A percentile compares a stretch with the other conserved stretches of the same genome.
Conservation (phyloP, 148 eudicot species). For the Amaranthus palmeri region DNA sequence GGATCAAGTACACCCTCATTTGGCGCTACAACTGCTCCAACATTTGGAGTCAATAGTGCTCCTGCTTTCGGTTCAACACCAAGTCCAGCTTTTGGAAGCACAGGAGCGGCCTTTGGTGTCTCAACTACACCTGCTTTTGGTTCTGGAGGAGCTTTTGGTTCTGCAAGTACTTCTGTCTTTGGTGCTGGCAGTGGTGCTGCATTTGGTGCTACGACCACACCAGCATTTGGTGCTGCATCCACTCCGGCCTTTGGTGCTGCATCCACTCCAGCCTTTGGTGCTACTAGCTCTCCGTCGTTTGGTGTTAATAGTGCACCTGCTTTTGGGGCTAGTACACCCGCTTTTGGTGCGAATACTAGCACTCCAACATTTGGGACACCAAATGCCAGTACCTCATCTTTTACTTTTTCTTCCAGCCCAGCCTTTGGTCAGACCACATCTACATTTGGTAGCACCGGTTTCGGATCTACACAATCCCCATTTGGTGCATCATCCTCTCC, state of each 20-base stretch:
- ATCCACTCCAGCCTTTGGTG: conserved; percentile 45
- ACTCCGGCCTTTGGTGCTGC: conserved; percentile 45
- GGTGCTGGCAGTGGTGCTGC: conserved; percentile 52
- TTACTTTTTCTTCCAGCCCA: conserved; percentile 37
- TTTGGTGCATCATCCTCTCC: conserved; percentile 62
- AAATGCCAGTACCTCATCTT: conserved; percentile 30
- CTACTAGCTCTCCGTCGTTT: conserved; percentile 41
- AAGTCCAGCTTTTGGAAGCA: conserved; percentile 43
- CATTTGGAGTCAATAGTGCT: conserved; percentile 47
- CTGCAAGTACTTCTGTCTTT: conserved; percentile 49
- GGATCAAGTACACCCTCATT: conserved; percentile 61
- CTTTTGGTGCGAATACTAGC: conserved; percentile 11
- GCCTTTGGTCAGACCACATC: conserved; percentile 50
- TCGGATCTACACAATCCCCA: conserved; percentile 48
- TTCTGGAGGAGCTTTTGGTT: conserved; percentile 57
- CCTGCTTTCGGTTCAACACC: conserved; percentile 43
- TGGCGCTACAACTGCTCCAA: conserved; percentile 51
- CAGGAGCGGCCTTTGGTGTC: conserved; percentile 63
- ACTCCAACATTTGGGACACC: conserved; percentile 25
- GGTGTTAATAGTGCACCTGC: conserved; percentile 25
- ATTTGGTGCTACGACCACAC: conserved; percentile 34
- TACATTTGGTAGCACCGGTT: conserved; percentile 50
- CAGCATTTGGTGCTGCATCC: conserved; percentile 40
- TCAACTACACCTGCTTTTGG: conserved; percentile 48
- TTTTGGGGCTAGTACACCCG: conserved; percentile 14